Conservation (phyloP, 352 stramenopile genomes). For the Thraustotheca clavata region DNA sequence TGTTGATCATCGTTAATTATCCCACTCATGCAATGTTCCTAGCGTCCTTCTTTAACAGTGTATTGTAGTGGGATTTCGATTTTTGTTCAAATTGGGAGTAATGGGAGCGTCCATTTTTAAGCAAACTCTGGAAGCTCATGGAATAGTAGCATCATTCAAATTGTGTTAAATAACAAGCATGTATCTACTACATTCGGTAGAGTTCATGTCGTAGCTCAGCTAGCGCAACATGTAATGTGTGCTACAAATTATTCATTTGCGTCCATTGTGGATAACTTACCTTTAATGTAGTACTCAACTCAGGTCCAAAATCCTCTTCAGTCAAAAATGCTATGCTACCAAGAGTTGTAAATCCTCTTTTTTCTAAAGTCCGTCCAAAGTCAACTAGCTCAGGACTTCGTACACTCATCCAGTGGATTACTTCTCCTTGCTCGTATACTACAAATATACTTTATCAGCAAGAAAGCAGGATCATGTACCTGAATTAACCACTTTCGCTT, state of each 20-base stretch:
- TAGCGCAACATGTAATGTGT: constrained; percentile 55
- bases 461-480: constrained; percentile 26
- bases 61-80: no score
- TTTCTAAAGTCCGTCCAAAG: constrained; percentile 51
- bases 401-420: constrained; percentile 80
- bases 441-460: background rate
- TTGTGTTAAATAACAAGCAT: background rate
- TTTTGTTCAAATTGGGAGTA: no score
- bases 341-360: constrained; percentile 54
- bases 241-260: constrained; percentile 20
- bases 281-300: constrained; percentile 23
- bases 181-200: constrained; percentile 61
- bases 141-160: no score
- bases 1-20: no score
- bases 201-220: constrained; percentile 64
- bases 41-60: no score
- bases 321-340: constrained; percentile 78
- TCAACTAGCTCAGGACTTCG: constrained; percentile 52
- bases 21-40: no score
- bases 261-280: background rate
- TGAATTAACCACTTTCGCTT: constrained; percentile 56
- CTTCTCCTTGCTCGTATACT: constrained; percentile 73
- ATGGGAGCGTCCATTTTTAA: no score
- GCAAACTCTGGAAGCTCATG: no score
- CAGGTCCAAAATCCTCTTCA: constrained; percentile 47